A percentile compares a stretch with the other conserved stretches of the same genome.
Evolutionary conservation across 768 basidiomycete genomes (phyloP).

Genomic region (Hygrocybe punicea): DNA sequence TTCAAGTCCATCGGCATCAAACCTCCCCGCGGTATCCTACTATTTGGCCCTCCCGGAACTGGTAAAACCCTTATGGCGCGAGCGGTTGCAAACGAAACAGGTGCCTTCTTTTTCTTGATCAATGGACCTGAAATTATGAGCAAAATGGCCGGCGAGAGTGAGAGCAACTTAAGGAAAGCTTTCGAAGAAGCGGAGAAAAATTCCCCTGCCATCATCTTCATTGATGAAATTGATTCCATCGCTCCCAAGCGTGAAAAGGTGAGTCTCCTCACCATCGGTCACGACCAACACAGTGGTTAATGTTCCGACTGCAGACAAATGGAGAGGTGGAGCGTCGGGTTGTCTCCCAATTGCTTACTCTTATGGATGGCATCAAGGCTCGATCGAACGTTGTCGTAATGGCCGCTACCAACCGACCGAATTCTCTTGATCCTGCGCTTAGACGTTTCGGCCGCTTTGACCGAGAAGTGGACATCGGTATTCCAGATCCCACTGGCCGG

Average conservation of each 20-base stretch:
- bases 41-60: conserved; percentile 98
- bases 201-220: conserved; percentile 99
- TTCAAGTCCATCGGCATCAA: conserved; percentile 99
- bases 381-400: conserved; percentile 99
- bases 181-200: conserved; percentile 99
- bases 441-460: conserved; percentile 99
- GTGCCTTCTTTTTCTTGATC: conserved; percentile 99
- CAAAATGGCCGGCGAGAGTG: conserved; percentile 99
- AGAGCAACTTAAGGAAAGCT: conserved; percentile 95
- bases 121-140: conserved; percentile 99
- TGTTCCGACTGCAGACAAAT: conserved; percentile 66
- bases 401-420: conserved; percentile 98
- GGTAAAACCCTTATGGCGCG: conserved; percentile 99
- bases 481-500: conserved; percentile 98
- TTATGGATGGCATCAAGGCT: conserved; percentile 99
- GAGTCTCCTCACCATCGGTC: conserved; percentile 9
- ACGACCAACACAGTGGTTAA: not conserved
- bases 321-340: conserved; percentile 99
- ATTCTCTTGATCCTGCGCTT: conserved; percentile 98
- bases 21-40: conserved; percentile 96
- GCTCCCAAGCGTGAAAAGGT: conserved; percentile 99
- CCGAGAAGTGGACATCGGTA: conserved; percentile 98
- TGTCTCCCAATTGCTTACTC: conserved; percentile 94
- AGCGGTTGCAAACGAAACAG: conserved; percentile 98
- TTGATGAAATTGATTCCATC: conserved; percentile 98